Base-by-base conservation (phyloP, 2,329 filamentous ascomycete species). In the Decorospora gaudefroyi region DNA sequence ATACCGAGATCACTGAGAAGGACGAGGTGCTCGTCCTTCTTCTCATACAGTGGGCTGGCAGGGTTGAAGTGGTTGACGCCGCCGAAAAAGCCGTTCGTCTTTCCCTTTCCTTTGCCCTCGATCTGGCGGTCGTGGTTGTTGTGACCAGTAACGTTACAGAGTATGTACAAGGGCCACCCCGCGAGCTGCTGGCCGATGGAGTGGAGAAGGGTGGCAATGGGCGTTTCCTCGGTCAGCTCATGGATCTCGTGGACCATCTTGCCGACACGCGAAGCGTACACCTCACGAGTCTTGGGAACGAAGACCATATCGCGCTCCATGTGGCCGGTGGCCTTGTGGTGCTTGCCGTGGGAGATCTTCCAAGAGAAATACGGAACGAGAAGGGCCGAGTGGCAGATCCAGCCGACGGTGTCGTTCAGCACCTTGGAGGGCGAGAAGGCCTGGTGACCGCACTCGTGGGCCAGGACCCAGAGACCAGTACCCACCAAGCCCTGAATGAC, bases 231-330 rank as follows among this genome's bases (percentile, higher is more conserved):
- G 59, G 88, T 85, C 49, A 99, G 80, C 76, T 99, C 92, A 47
- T 82, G 76, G 46, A 99, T 76, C 75, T 97, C 89, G 72, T 96
- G 89, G 39, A 80, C 77, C 46, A 91, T 64, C 63, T 80, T 82
- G 64, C 90, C 89, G 48, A 92, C 71, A 46, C 87, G 86, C 49
- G 78, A 80, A 56, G 90, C 89, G 66, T 88, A 91, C 69, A 87
- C 76, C 57, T 93, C 84, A 46, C 91, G 86, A 42, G 90, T 96
- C 75, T 89, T 89, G 49, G 93, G 93, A n/a, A 97, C 80, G 71
- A 96, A 97, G 53, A 97, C 93, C 93, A 99, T 99, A 75, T 99
- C 93, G 60, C 92, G 89, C 76, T 95, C 90, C 76, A 99, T 85
- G 80, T 99, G 84, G 63, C 91, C 93, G 26, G 93, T 99, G 55